Base-by-base conservation (phyloP, 768 basidiomycete species). In the Guyanaporus albipodus region DNA sequence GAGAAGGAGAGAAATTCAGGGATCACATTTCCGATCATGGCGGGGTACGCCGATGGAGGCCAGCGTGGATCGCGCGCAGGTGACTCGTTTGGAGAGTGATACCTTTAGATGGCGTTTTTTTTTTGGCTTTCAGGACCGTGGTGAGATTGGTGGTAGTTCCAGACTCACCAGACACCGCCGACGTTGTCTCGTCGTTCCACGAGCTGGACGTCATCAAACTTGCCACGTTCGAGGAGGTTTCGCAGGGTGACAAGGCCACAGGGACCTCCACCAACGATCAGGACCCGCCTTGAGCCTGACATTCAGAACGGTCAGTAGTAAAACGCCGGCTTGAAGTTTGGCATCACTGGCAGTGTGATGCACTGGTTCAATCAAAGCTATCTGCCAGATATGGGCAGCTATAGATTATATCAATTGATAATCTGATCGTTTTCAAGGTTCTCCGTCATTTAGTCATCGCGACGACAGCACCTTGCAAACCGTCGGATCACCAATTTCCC, bases 121-220 rank as follows among this genome's bases (percentile, higher is more conserved):
- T 12, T 28, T 28, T 28, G 28, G n/a, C n/a, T n/a, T n/a, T 29
- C 15, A 29, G 28, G 28, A 11, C 15, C 28, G 12, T 14, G 28
- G 15, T 29, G 28, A 29, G 11, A 29, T 6, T 29, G 12, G 28
- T 6, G n/a, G n/a, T 29, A 1, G 15, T 10, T 9, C 54, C 5
- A 27, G 35, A 47, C 66, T 43, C 28, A 77, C 78, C 78, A 78
- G 3, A 76, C 70, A 24, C 77, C 76, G 3, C 78, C 76, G n/a
- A 78, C 63, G 42, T 77, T 70, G 33, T 67, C 58, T 21, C 59
- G 60, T 29, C 77, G 61, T 59, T 79, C 78, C 5, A 72, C 73
- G 0, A 76, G 60, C 35, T 72, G 70, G 0, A 78, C 76, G 17
- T 64, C 61, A 1, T 69, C 70, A 22, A 76, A 76, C 0, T 64